Conservation (phyloP, 768 basidiomycete species). For the Psilocybe subaeruginosa region DNA sequence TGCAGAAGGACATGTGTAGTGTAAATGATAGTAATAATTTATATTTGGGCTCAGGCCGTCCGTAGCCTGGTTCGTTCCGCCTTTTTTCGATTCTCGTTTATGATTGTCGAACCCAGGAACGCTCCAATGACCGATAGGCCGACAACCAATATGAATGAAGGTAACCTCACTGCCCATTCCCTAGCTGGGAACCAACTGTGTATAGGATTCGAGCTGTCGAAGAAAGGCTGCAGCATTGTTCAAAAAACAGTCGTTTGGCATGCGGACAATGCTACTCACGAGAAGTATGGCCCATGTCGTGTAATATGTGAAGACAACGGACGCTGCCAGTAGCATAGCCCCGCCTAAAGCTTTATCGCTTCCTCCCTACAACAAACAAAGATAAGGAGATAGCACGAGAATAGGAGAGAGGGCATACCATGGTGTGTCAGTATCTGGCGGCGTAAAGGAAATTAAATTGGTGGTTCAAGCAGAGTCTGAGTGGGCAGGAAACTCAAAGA, state of each 20-base stretch:
- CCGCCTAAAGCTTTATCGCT: constrained; percentile 85
- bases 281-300: constrained; percentile 90
- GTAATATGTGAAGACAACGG: constrained; percentile 84
- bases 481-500: too few species aligned
- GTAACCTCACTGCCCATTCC: constrained; percentile 92
- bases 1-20: neutral
- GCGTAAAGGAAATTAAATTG: neutral
- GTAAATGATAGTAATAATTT: neutral
- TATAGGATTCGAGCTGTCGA: constrained; percentile 72
- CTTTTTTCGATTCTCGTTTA: constrained; percentile 74
- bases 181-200: constrained; percentile 83
- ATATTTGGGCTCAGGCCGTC: constrained; percentile 46
- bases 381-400: neutral
- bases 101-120: constrained; percentile 78
- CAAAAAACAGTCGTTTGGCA: neutral
- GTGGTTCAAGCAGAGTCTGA: neutral
- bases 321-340: constrained; percentile 77
- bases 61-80: constrained; percentile 64
- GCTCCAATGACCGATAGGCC: constrained; percentile 81
- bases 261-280: constrained; percentile 45
- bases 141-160: constrained; percentile 78
- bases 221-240: constrained; percentile 66
- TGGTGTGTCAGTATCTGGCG: neutral
- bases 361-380: constrained; percentile 51
- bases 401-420: constrained; percentile 3